These are phyloP conservation scores for Ceraceosorus guamensis DNA, from an alignment of 1,284 basidiomycete genomes.

Conservation along the genomic window DNA sequence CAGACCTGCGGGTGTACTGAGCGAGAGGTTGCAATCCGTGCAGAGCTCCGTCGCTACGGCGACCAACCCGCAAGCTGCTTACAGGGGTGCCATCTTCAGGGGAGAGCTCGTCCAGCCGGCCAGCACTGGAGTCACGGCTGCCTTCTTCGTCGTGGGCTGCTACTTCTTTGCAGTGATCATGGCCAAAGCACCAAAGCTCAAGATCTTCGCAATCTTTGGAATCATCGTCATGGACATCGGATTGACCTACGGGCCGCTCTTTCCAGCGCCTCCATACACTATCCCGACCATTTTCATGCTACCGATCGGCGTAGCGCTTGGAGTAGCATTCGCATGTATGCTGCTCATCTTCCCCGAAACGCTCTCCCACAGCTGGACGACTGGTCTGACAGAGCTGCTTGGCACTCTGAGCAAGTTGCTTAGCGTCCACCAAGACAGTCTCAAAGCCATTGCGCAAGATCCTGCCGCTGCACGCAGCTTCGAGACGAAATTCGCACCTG, in stretches of 20 bases:
- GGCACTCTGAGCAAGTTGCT: no score
- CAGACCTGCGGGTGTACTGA: conserved; percentile 56
- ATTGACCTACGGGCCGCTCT: conserved; percentile 55
- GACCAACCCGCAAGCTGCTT: conserved; percentile 38
- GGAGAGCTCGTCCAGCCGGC: conserved; percentile 64
- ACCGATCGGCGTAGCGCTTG: conserved; percentile 23
- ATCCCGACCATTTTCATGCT: conserved; percentile 50
- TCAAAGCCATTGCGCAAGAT: no score
- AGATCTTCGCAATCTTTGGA: conserved; percentile 54
- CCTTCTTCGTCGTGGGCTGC: conserved; percentile 62
- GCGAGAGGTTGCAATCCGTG: conserved; percentile 53
- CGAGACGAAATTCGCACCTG: no score
- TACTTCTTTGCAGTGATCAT: conserved; percentile 60
- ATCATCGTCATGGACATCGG: conserved; percentile 31
- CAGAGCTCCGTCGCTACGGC: conserved; percentile 34
- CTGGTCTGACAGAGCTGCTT: conserved; percentile 36
- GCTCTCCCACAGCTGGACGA: conserved; percentile 56
- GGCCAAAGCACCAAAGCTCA: conserved; percentile 60
- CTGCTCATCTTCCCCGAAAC: conserved; percentile 67
- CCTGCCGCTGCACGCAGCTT: conserved; percentile 28
- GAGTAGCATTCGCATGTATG: conserved; percentile 43
- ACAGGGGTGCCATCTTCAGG: conserved; percentile 55
- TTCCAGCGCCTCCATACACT: conserved; percentile 62
- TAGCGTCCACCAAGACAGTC: conserved; percentile 1
- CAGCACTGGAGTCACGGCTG: conserved; percentile 58